A percentile compares a stretch with the other conserved stretches of the same genome.
These are phyloP conservation scores for Alternaria arbusti DNA, from an alignment of 2,329 filamentous ascomycete genomes.

Conservation along the genomic window DNA sequence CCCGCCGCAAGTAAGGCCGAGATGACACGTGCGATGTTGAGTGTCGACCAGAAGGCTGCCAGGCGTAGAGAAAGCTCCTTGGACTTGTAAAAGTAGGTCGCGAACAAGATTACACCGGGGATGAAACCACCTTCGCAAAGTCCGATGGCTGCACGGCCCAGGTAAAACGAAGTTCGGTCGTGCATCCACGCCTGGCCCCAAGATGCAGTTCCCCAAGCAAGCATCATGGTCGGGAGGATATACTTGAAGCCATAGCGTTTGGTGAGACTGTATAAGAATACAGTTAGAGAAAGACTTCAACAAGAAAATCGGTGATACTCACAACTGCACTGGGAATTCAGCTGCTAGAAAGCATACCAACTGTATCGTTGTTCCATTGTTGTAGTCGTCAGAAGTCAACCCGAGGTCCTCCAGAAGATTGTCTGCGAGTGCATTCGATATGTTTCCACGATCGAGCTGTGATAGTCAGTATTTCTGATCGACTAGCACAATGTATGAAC, in stretches of 20 bases:
- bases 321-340: constrained; percentile 52
- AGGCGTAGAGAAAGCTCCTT: constrained; percentile 71
- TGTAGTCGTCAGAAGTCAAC: constrained; percentile 42
- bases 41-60: constrained; percentile 72
- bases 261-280: constrained; percentile 34
- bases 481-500: neutral
- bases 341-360: constrained; percentile 79
- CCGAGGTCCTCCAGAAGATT: constrained; percentile 38
- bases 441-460: constrained; percentile 56
- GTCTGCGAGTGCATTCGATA: constrained; percentile 44
- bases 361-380: constrained; percentile 62
- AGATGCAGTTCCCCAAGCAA: constrained; percentile 53
- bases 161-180: constrained; percentile 53
- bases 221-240: constrained; percentile 53
- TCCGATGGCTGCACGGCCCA: constrained; percentile 51
- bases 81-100: constrained; percentile 77
- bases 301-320: neutral
- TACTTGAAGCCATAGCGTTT: constrained; percentile 53
- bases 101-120: constrained; percentile 68
- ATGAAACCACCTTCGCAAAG: constrained; percentile 61
- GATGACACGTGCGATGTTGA: constrained; percentile 61
- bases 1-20: constrained; percentile 63
- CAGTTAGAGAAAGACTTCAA: neutral
- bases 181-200: constrained; percentile 72
- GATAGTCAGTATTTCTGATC: constrained; percentile 24